Conservation (phyloP, 805 yeast species). For the Dipodascus geniculatus region DNA sequence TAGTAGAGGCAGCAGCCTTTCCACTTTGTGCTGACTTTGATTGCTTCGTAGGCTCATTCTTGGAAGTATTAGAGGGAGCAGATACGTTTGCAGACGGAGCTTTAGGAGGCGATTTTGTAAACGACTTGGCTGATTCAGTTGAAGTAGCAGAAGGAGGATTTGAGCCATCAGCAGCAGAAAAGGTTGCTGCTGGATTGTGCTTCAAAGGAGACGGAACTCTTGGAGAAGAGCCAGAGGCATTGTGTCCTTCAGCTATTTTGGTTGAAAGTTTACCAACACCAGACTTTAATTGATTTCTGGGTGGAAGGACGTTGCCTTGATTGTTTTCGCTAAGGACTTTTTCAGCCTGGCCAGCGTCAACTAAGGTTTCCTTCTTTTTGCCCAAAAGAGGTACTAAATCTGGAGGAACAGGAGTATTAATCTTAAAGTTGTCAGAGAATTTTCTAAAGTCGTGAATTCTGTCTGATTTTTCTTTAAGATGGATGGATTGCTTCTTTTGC, state of each 20-base stretch:
- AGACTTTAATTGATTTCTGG: not conserved
- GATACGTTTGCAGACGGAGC: not conserved
- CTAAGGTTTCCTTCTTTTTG: constrained; percentile 54
- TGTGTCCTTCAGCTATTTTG: not conserved
- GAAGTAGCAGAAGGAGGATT: not conserved
- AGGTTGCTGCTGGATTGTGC: not conserved
- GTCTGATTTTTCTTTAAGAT: constrained; percentile 22
- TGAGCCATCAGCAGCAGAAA: not conserved
- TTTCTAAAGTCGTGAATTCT: constrained; percentile 41
- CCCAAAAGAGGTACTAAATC: constrained; percentile 61
- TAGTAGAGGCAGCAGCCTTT: constrained; percentile 9
- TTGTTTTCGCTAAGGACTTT: not conserved
- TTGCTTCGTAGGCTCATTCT: not conserved
- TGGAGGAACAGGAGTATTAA: constrained; percentile 40
- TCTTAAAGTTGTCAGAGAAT: constrained; percentile 72
- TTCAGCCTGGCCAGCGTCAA: constrained; percentile 5
- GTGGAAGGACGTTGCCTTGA: not conserved
- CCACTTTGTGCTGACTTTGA: constrained; percentile 10
- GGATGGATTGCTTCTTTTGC: constrained; percentile 19
- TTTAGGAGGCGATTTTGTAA: not conserved
- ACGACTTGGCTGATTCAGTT: not conserved
- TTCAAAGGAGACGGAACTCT: not conserved
- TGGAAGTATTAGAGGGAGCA: not conserved
- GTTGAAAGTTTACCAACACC: not conserved
- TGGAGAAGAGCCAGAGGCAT: not conserved